Evolutionary conservation across 2,329 filamentous ascomycete species (phyloP).

Genomic region (Dothideomycetidae sp.): DNA sequence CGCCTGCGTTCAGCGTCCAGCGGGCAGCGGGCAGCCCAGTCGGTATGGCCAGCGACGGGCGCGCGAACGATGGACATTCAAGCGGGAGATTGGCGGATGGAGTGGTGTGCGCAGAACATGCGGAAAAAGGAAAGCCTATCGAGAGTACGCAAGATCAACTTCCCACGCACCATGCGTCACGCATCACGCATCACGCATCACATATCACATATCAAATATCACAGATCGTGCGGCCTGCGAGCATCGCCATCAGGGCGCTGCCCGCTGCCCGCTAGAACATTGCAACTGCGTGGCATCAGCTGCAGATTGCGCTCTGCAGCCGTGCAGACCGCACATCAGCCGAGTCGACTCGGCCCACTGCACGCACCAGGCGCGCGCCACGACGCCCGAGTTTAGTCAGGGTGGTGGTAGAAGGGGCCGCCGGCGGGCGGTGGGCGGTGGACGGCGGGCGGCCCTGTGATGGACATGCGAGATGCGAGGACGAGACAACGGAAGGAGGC

Average conservation of each 20-base stretch:
- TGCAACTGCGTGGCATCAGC: too few relatives aligned
- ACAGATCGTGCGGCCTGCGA: background rate
- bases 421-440: too few relatives aligned
- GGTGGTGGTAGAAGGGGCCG: too few relatives aligned
- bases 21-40: background rate
- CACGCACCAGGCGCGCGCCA: background rate
- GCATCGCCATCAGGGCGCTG: background rate
- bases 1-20: background rate
- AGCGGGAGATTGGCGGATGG: background rate
- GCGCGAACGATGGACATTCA: background rate
- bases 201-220: too few relatives aligned
- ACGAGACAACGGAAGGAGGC: too few relatives aligned
- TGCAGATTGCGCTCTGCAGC: background rate
- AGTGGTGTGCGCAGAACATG: background rate
- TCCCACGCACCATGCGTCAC: too few relatives aligned
- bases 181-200: too few relatives aligned
- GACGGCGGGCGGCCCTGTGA: too few relatives aligned
- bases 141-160: too few relatives aligned
- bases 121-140: background rate
- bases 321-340: background rate
- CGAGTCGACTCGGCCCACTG: background rate
- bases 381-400: background rate
- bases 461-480: too few relatives aligned
- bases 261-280: too few relatives aligned
- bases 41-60: background rate